Percentiles rank a stretch among this genome's conserved stretches.
Evolutionary conservation across 2,329 filamentous ascomycete genomes (phyloP).

Genomic region (Colletotrichum costaricense): DNA sequence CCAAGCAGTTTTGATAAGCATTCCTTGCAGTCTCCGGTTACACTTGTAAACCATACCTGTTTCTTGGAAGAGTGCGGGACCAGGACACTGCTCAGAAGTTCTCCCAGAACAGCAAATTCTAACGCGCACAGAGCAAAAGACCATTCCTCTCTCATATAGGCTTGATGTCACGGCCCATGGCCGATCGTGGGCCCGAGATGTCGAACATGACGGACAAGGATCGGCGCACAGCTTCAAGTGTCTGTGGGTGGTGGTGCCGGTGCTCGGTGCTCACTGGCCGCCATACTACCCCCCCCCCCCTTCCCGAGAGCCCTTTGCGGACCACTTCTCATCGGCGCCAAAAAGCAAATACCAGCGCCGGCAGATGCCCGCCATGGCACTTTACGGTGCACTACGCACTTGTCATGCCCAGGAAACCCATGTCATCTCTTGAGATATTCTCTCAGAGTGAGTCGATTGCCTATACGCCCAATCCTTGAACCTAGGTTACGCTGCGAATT

Average conservation of each 20-base stretch:
- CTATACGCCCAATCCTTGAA: conserved; percentile 17
- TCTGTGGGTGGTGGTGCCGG: conserved; percentile 25
- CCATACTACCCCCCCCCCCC: neutral
- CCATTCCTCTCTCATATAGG: conserved; percentile 11
- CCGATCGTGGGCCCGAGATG: conserved; percentile 25
- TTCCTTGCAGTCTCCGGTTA: neutral
- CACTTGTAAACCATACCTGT: neutral
- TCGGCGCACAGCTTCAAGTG: conserved; percentile 32
- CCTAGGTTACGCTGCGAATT: conserved; percentile 7
- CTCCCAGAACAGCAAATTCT: neutral
- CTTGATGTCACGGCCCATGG: conserved; percentile 18
- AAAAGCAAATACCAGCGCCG: conserved; percentile 21
- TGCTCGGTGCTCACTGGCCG: conserved; percentile 20
- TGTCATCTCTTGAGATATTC: conserved; percentile 3
- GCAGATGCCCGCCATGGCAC: conserved; percentile 21
- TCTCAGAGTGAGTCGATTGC: conserved; percentile 1
- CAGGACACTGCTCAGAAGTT: neutral
- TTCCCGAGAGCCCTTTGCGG: conserved; percentile 3
- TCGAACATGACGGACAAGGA: conserved; percentile 28
- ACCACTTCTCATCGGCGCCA: conserved; percentile 16
- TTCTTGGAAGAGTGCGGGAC: conserved; percentile 6
- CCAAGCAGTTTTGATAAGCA: neutral
- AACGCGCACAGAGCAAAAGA: conserved; percentile 11
- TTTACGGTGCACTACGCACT: neutral
- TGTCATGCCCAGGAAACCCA: conserved; percentile 1